Conservation (phyloP, 805 yeast genomes). For the Candida fluviatilis region DNA sequence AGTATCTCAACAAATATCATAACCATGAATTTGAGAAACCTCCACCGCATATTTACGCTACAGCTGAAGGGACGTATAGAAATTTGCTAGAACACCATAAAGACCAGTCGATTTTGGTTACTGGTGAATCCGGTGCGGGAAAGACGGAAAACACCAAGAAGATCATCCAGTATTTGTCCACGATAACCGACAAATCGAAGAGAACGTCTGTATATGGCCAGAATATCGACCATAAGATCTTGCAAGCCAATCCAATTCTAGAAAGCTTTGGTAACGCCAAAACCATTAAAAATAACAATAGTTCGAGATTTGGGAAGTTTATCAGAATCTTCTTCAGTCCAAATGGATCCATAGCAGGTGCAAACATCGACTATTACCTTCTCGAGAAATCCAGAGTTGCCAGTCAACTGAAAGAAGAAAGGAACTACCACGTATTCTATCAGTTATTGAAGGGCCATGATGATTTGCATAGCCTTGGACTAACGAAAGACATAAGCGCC, state of each 20-base stretch:
- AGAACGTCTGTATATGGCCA: slow-evolving; percentile 10
- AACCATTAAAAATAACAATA: slow-evolving; percentile 88
- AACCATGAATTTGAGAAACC: slow-evolving; percentile 26
- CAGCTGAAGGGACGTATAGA: slow-evolving; percentile 76
- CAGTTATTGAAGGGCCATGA: slow-evolving; percentile 73
- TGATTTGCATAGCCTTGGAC: slow-evolving; percentile 42
- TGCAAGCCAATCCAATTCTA: slow-evolving; percentile 91
- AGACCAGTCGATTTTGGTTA: slow-evolving; percentile 90
- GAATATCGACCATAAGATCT: slow-evolving; percentile 75
- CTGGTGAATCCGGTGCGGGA: slow-evolving; percentile 99
- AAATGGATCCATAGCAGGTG: slow-evolving; percentile 71
- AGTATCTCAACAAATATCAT: slow-evolving; percentile 55
- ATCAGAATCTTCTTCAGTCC: slow-evolving; percentile 75
- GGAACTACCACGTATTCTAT: slow-evolving; percentile 93
- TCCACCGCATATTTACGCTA: slow-evolving; percentile 88
- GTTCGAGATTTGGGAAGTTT: slow-evolving; percentile 96
- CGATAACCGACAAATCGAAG: slow-evolving; percentile 44
- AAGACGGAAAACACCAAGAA: slow-evolving; percentile 96
- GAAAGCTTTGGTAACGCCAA: slow-evolving; percentile 98
- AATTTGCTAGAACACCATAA: slow-evolving; percentile 63
- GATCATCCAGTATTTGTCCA: slow-evolving; percentile 85
- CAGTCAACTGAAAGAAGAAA: slow-evolving; percentile 65
- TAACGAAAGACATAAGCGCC: slow-evolving; percentile 31
- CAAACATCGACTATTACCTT: slow-evolving; percentile 91
- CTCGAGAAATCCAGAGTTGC: slow-evolving; percentile 92